These are phyloP conservation scores for Rhynchospora tenuis DNA, from an alignment of 176 grass and related monocot species.

Conservation along the genomic window DNA sequence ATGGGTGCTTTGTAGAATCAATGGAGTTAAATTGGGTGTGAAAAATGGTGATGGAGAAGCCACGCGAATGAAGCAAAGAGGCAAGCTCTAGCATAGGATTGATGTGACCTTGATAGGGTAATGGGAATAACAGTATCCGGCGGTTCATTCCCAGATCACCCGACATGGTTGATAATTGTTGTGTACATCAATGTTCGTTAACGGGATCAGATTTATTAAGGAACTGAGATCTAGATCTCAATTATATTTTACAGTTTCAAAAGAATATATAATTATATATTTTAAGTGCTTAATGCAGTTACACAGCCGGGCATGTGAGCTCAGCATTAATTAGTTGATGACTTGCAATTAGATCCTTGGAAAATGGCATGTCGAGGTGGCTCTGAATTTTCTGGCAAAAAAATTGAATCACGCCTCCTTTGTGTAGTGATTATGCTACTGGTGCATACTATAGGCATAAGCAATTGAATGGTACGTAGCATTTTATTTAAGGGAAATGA, in stretches of 20 bases:
- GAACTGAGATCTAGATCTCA: too few species aligned
- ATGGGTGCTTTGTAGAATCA: constrained; percentile 4
- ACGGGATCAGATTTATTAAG: not conserved
- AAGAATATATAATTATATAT: too few species aligned
- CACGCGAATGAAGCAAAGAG: constrained; percentile 1
- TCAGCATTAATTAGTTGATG: not conserved
- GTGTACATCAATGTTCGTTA: not conserved
- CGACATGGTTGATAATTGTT: constrained; percentile 9
- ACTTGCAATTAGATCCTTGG: not conserved
- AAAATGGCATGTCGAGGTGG: not conserved
- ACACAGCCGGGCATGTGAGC: not conserved
- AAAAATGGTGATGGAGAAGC: constrained; percentile 31
- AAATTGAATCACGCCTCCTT: too few species aligned
- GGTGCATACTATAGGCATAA: too few species aligned
- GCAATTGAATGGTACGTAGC: not conserved
- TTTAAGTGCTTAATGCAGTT: not conserved
- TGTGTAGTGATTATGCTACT: too few species aligned
- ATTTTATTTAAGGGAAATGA: not conserved
- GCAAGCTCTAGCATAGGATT: constrained; percentile 24
- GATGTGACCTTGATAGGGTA: constrained; percentile 23
- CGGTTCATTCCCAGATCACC: not conserved
- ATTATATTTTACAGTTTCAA: too few species aligned
- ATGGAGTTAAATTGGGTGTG: constrained; percentile 19
- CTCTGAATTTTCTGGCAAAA: not conserved
- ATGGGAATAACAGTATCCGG: constrained; percentile 2